Base-by-base conservation (phyloP, 1,284 basidiomycete genomes). In the Peniophora sp. region DNA sequence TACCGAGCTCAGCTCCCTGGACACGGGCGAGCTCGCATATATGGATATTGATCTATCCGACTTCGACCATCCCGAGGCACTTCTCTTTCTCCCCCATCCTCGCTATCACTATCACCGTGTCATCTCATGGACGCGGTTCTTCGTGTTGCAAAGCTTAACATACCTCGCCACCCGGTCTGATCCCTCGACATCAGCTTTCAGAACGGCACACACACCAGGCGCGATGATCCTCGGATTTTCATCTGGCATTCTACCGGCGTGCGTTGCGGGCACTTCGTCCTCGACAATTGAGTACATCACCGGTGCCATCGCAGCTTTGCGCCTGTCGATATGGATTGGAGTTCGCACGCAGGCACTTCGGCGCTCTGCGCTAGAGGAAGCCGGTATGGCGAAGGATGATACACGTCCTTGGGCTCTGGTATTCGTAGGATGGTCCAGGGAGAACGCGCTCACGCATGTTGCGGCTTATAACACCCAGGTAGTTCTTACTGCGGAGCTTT, bases 201-300 rank as follows among this genome's bases (percentile, higher is more conserved):
- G 55, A 45, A 53, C 19, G 73, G 73, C 49, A 44, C 52, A 32
- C 35, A 53, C 63, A 12, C 55, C 70, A 41, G 54, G 54, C 1
- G 49, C 68, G 19, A 77, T 75, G n/a, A 58, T 81, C 41, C 62
- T 83, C 1, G 80, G 78, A 2, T 80, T 83, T 61, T 84, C 81
- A 5, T 81, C 79, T 20, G 83, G 83, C 17, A 71, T 83, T 49
- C 64, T 85, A 46, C 67, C 78, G 9, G 79, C 82, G 2, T 75
- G 74, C 49, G 73, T 81, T 10, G 73, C 77, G 3, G 75, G 70
- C 20, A 66, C 75, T 3, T 79, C 81, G 0, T 51, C 57, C 10
- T 66, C 66, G 38, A 61, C 68, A 20, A 60, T 71, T 23, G 61
- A 68, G 2, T 79, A 74, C 54, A 68, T 83, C 45, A 61, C 65